Evolutionary conservation across 441 rosid species (phyloP), one percentile per base, ranked within the genome.

Genomic region (Rhodomyrtus psidioides): DNA sequence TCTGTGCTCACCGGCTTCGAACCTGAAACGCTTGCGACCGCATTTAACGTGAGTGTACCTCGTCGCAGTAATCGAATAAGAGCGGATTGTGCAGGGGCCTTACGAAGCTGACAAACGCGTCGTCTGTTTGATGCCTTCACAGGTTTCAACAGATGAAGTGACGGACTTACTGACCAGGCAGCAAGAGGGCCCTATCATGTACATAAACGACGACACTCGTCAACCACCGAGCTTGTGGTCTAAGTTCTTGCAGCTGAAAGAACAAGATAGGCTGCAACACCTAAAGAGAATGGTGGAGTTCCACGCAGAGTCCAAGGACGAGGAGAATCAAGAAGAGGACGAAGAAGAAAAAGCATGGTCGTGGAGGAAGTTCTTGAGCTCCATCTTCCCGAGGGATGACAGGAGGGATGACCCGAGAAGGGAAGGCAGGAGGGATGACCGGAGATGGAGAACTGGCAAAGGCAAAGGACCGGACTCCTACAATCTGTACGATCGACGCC

Each of bases 1-100:
- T 94, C 99, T 53, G 83, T 96, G 82, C 94, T 96, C 9, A 88
- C 94, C 26, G 98, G 99, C 27, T 97, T 97, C 53, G 93, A 91
- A 14, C 88, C 57, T 3, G 90, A 93, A 85, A 94, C 96, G 10
- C 93, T 97, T 53, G 88, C 95, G 26, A 91, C 92, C 55, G 98
- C 98, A 87, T 89, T 96, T 57, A 97, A 97, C 62, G 98, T 96
- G 83, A 93, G 95, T 79, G 85, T 70, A 34, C 49, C n/a, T 21
- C 49, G 4, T 34, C 10, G 79, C 49, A 34, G 49, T 70, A 10
- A 10, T 34, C 4, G 79, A 39, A 70, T 34, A 65, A 34, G 7
- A 21, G 79, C 49, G 8, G 79, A 34, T 34, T 70, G 79, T 21
- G 8, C n/a, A 1, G 49, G n/a, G 79, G 26, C 19, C 76, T 34